Conservation (phyloP, 768 basidiomycete species). For the Mycena albidolilacea region DNA sequence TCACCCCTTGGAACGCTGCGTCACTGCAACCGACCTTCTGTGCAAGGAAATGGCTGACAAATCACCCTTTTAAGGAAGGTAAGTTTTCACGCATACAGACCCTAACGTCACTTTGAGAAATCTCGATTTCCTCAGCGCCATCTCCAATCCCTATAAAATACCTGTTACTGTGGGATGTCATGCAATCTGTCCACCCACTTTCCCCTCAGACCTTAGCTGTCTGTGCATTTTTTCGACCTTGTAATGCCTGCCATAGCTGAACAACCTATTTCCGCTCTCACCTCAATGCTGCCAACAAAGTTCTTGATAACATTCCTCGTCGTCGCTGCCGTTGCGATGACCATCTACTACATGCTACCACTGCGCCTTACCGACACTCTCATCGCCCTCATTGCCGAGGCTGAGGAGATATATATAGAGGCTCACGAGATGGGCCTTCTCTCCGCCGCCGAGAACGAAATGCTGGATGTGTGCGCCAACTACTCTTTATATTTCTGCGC, state of each 20-base stretch:
- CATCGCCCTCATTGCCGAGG: background rate
- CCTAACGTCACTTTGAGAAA: too few relatives aligned
- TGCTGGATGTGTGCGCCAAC: background rate
- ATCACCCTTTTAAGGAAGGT: too few relatives aligned
- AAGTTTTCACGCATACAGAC: too few relatives aligned
- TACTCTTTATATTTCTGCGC: background rate
- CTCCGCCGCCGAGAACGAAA: background rate
- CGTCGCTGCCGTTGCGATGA: background rate
- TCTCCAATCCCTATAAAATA: too few relatives aligned
- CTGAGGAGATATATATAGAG: background rate
- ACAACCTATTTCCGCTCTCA: background rate
- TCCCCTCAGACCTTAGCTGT: background rate
- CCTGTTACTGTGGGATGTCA: too few relatives aligned
- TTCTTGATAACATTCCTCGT: background rate
- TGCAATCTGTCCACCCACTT: too few relatives aligned
- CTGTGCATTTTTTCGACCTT: background rate
- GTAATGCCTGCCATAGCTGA: constrained; percentile 3
- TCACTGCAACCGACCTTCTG: too few relatives aligned
- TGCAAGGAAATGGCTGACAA: too few relatives aligned
- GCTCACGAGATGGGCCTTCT: background rate
- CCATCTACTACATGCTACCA: background rate
- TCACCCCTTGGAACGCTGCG: too few relatives aligned
- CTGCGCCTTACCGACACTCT: background rate
- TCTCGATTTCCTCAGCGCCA: too few relatives aligned
- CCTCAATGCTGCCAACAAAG: background rate